phyloP scores from a whole-genome alignment of 192 early-diverging fungal species.

The Backusella westeae region DNA sequence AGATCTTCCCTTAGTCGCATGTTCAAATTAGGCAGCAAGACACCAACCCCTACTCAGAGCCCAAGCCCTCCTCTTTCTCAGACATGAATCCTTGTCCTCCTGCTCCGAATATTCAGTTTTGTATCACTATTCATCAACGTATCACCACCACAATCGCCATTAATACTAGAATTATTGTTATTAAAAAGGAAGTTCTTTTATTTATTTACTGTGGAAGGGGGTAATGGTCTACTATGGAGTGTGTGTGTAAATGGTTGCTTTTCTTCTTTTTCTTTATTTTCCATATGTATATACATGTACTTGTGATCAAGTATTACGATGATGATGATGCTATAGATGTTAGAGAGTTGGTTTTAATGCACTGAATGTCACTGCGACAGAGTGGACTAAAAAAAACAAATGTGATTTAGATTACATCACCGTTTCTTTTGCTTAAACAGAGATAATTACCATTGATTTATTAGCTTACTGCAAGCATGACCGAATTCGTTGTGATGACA shows the following conservation, averaged over 20 bases:
- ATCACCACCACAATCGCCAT: not conserved
- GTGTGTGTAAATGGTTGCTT: not conserved
- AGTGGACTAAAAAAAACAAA: not conserved
- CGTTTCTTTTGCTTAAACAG: not conserved
- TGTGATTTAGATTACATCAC: not conserved
- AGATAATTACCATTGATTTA: constrained; percentile 24
- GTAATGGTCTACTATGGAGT: not conserved
- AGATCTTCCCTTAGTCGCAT: constrained; percentile 31
- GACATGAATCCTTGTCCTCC: constrained; percentile 11
- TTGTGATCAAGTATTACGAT: not conserved
- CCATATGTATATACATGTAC: not conserved
- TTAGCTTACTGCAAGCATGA: constrained; percentile 37
- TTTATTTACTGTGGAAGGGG: not conserved
- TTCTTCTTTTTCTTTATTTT: not conserved
- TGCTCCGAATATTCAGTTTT: not conserved
- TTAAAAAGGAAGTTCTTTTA: not conserved
- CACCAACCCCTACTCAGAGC: not conserved
- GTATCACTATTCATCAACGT: constrained; percentile 1
- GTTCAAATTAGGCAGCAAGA: constrained; percentile 33
- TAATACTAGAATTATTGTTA: not conserved
- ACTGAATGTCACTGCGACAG: not conserved
- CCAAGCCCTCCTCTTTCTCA: not conserved
- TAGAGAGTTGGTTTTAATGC: not conserved
- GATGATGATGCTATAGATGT: not conserved
- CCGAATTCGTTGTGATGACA: constrained; percentile 50